A percentile compares a stretch with the other conserved stretches of the same genome.
phyloP scores from a whole-genome alignment of 495 filamentous ascomycete genomes.

The Aspergillus campestris region DNA sequence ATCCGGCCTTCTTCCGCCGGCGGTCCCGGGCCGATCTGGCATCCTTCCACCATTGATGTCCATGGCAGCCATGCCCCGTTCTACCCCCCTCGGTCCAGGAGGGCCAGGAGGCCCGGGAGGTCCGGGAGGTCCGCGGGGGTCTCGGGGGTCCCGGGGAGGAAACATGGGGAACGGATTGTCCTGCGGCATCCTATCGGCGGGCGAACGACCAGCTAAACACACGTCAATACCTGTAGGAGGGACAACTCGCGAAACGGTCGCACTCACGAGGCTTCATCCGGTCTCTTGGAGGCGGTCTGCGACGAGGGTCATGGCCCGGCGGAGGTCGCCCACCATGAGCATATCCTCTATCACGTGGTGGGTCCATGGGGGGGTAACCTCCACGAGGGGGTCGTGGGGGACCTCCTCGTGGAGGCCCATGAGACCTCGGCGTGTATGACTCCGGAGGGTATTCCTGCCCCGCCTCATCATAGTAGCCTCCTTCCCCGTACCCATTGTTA shows the following conservation, averaged over 20 bases:
- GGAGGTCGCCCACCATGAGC: slow-evolving; percentile 34
- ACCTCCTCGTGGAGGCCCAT: slow-evolving; percentile 29
- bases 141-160: slow-evolving; percentile 25
- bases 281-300: slow-evolving; percentile 19
- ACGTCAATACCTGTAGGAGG: slow-evolving; percentile 4
- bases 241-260: background rate
- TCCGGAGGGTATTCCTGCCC: slow-evolving; percentile 45
- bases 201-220: slow-evolving; percentile 12
- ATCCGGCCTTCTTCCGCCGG: slow-evolving; percentile 25
- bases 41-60: slow-evolving; percentile 37
- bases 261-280: slow-evolving; percentile 30
- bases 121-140: slow-evolving; percentile 14
- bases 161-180: slow-evolving; percentile 65
- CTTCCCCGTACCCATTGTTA: slow-evolving; percentile 29
- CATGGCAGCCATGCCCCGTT: slow-evolving; percentile 50
- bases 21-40: slow-evolving; percentile 32
- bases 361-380: slow-evolving; percentile 23
- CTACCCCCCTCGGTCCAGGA: slow-evolving; percentile 23
- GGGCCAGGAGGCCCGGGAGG: slow-evolving; percentile 11
- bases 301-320: slow-evolving; percentile 19
- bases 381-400: slow-evolving; percentile 25
- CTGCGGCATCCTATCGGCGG: slow-evolving; percentile 43
- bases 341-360: slow-evolving; percentile 44
- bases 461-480: slow-evolving; percentile 29
- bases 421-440: slow-evolving; percentile 38